Percentiles rank a stretch among this genome's conserved stretches.
phyloP scores from a whole-genome alignment of 2,329 filamentous ascomycete species.

The Colletotrichum sidae region DNA sequence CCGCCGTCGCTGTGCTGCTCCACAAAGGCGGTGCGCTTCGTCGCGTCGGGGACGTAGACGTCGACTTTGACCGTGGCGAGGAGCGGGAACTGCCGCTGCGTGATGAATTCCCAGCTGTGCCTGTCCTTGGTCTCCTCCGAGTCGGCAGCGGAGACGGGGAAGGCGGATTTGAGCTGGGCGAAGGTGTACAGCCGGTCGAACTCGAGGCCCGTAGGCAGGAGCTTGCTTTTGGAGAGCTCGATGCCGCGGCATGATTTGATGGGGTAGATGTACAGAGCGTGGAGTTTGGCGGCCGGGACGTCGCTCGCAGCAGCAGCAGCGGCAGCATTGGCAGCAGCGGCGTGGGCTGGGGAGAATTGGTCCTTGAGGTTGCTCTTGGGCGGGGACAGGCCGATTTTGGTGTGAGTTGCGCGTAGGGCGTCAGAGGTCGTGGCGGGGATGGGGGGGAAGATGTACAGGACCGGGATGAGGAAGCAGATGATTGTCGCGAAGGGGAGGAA shows the following conservation, averaged over 20 bases:
- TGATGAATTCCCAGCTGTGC: constrained; percentile 77
- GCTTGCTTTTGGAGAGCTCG: constrained; percentile 73
- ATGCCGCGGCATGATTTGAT: constrained; percentile 85
- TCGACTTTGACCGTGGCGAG: constrained; percentile 77
- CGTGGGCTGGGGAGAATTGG: constrained; percentile 37
- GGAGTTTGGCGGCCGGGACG: constrained; percentile 44
- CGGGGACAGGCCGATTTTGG: constrained; percentile 56
- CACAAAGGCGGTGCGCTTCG: constrained; percentile 60
- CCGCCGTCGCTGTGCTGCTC: constrained; percentile 46
- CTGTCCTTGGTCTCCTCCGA: constrained; percentile 51
- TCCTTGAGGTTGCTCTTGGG: constrained; percentile 51
- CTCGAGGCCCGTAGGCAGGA: constrained; percentile 77
- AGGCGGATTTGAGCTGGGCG: constrained; percentile 71
- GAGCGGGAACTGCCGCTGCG: constrained; percentile 74
- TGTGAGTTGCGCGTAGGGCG: constrained; percentile 66
- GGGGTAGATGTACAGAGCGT: constrained; percentile 84
- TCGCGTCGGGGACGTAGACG: constrained; percentile 76
- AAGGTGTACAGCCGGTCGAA: constrained; percentile 88
- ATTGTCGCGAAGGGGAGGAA: constrained; percentile 58
- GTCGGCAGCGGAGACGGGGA: constrained; percentile 53
- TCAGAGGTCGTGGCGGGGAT: constrained; percentile 64
- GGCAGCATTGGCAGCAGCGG: constrained; percentile 18
- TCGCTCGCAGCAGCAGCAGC: too few species aligned
- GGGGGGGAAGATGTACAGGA: constrained; percentile 67
- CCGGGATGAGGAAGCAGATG: constrained; percentile 63